These are phyloP conservation scores for Rhizopogon sp. DNA, from an alignment of 768 basidiomycete species.

Conservation along the genomic window DNA sequence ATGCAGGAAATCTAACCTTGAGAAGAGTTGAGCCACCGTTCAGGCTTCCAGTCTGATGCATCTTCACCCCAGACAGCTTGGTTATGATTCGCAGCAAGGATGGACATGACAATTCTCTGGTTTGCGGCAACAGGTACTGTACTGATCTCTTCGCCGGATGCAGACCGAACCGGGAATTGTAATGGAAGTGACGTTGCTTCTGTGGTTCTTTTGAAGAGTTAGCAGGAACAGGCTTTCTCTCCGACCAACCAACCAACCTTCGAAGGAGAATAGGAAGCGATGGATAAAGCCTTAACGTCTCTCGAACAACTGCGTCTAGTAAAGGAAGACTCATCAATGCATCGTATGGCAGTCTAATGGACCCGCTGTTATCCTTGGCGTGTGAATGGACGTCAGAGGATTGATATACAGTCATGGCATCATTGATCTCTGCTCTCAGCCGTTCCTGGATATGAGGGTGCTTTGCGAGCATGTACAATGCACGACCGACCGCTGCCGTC, in stretches of 20 bases:
- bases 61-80: no score
- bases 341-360: conserved; percentile 20
- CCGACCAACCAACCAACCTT: conserved; percentile 6
- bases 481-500: conserved; percentile 14
- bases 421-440: conserved; percentile 1
- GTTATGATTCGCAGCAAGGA: no score
- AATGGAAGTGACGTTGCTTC: no score
- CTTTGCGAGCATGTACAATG: conserved; percentile 9
- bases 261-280: conserved; percentile 12
- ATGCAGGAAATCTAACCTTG: no score
- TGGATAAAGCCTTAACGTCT: conserved; percentile 29
- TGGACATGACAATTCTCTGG: no score
- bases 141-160: no score
- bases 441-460: conserved; percentile 3
- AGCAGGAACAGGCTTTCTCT: background rate
- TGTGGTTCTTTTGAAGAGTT: no score
- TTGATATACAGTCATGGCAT: conserved; percentile 9
- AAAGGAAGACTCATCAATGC: conserved; percentile 31
- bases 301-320: conserved; percentile 34
- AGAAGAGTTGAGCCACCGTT: no score
- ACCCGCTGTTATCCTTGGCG: background rate
- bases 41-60: no score
- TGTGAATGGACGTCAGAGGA: background rate
- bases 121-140: no score
- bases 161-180: no score